Evolutionary conservation across 495 filamentous ascomycete genomes (phyloP).

Genomic region (Penicillium antarcticum): DNA sequence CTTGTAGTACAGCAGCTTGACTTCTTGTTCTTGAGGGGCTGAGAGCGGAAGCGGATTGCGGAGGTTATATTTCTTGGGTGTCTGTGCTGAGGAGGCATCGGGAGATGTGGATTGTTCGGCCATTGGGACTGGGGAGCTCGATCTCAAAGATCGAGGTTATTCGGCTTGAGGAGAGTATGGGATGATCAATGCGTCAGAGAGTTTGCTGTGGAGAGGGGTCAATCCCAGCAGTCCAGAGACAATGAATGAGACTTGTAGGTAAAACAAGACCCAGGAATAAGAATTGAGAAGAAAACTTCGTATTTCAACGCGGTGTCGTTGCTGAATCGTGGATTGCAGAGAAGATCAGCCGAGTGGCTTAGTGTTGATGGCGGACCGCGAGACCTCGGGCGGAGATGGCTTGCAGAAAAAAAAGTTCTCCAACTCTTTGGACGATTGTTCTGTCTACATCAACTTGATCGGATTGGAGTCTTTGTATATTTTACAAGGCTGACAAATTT

Average conservation of each 20-base stretch:
- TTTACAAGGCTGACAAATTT: background rate
- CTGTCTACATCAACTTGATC: background rate
- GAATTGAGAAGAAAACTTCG: background rate
- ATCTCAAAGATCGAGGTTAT: constrained; percentile 16
- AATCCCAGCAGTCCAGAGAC: background rate
- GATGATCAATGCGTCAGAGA: constrained; percentile 4
- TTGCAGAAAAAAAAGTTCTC: constrained; percentile 28
- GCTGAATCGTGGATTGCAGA: background rate
- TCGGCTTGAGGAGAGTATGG: constrained; percentile 8
- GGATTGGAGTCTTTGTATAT: background rate
- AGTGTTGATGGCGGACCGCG: constrained; percentile 28
- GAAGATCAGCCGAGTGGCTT: constrained; percentile 7
- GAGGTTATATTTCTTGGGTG: constrained; percentile 36
- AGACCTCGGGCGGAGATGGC: constrained; percentile 27
- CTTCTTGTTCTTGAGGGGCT: constrained; percentile 84
- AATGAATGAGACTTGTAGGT: background rate
- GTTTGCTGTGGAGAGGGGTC: background rate
- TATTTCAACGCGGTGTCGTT: background rate
- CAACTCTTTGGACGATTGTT: background rate
- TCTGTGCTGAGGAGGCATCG: constrained; percentile 14
- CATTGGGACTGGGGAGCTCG: constrained; percentile 20
- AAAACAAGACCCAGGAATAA: background rate
- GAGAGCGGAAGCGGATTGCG: constrained; percentile 91
- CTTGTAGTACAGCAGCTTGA: constrained; percentile 85
- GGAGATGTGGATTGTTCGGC: constrained; percentile 21